Percentiles rank a stretch among this genome's conserved stretches.
Conservation (phyloP, 768 basidiomycete genomes). For the Russula sp. region DNA sequence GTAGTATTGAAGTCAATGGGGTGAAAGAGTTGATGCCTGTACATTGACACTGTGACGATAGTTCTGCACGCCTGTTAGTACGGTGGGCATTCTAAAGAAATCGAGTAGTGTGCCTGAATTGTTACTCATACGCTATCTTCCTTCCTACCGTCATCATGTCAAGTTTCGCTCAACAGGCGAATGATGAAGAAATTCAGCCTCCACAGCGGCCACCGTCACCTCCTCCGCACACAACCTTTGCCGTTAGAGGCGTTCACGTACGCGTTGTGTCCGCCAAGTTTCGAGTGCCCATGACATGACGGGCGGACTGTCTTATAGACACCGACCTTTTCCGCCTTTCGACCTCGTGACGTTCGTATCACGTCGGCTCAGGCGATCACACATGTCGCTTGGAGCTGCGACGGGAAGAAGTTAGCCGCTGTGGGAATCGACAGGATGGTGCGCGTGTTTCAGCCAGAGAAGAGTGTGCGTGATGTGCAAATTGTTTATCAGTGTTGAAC, state of each 20-base stretch:
- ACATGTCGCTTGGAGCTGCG: slow-evolving; percentile 79
- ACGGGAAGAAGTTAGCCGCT: slow-evolving; percentile 74
- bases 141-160: not conserved
- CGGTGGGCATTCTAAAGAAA: no score
- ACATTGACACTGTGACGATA: no score
- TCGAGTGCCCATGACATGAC: slow-evolving; percentile 4
- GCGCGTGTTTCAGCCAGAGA: slow-evolving; percentile 72
- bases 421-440: slow-evolving; percentile 76
- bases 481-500: not conserved
- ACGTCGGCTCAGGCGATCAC: slow-evolving; percentile 57
- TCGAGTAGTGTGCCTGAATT: no score
- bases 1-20: no score
- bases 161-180: slow-evolving; percentile 7
- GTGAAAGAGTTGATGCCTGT: no score
- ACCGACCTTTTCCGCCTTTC: slow-evolving; percentile 73
- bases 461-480: slow-evolving; percentile 45
- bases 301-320: slow-evolving; percentile 35
- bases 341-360: slow-evolving; percentile 66
- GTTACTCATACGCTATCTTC: not conserved
- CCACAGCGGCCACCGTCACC: slow-evolving; percentile 13
- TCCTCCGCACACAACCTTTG: slow-evolving; percentile 21
- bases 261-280: slow-evolving; percentile 25
- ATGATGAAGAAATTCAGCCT: slow-evolving; percentile 11
- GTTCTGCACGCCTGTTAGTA: no score
- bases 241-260: slow-evolving; percentile 69